Percentiles rank a stretch among this genome's conserved stretches.
Conservation (phyloP, 495 filamentous ascomycete genomes). For the Xylaria sp. region DNA sequence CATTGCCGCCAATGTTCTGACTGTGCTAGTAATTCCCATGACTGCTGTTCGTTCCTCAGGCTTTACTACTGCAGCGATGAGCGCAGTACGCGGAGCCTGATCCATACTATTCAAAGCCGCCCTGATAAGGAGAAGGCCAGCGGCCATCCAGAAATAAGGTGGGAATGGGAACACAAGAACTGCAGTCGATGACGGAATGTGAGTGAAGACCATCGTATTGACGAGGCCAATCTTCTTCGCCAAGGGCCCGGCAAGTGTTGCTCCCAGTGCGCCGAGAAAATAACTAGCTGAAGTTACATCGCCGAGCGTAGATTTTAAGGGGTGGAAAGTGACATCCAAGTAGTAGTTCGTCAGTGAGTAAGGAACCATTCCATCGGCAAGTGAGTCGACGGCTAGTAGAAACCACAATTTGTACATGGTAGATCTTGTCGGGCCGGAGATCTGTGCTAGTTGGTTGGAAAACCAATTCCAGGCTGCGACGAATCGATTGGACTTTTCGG, state of each 20-base stretch:
- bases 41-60: constrained; percentile 79
- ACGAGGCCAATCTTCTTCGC: constrained; percentile 79
- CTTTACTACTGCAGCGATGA: constrained; percentile 74
- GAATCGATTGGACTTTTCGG: constrained; percentile 32
- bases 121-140: constrained; percentile 72
- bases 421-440: constrained; percentile 62
- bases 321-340: constrained; percentile 76
- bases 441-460: constrained; percentile 52
- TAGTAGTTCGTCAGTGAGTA: constrained; percentile 78
- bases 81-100: constrained; percentile 78
- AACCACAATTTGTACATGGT: constrained; percentile 75
- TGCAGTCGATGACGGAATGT: constrained; percentile 77
- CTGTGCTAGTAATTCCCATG: constrained; percentile 73
- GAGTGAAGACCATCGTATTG: constrained; percentile 88
- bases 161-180: constrained; percentile 74
- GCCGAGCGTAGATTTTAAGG: constrained; percentile 73
- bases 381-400: constrained; percentile 77
- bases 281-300: constrained; percentile 71
- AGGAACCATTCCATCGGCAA: constrained; percentile 79
- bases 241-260: constrained; percentile 76
- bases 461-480: constrained; percentile 40
- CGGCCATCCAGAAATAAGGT: constrained; percentile 58
- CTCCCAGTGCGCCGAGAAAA: constrained; percentile 70
- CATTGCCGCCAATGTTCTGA: constrained; percentile 68
- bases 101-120: constrained; percentile 80